Conservation (phyloP, 441 rosid genomes). For the Croton setiger region DNA sequence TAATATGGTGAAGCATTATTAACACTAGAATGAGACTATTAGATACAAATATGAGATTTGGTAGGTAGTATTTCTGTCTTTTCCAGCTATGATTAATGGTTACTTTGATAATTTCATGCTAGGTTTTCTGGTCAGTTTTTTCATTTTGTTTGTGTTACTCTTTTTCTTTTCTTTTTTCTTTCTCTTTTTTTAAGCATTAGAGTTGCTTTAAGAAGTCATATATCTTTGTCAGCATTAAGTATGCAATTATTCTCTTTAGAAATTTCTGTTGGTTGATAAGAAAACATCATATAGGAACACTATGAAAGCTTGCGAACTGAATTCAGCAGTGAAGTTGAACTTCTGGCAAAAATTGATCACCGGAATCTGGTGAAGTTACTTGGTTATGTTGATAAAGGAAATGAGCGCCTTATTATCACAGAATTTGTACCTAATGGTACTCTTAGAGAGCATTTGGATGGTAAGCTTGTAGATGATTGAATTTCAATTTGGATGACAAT, state of each 20-base stretch:
- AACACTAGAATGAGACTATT: too few species aligned
- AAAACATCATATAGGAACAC: slow-evolving; percentile 49
- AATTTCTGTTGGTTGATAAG: slow-evolving; percentile 20
- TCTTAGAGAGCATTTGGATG: slow-evolving; percentile 94
- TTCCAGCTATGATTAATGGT: too few species aligned
- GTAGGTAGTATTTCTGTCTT: too few species aligned
- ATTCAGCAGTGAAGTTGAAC: slow-evolving; percentile 92
- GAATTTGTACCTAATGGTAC: slow-evolving; percentile 91
- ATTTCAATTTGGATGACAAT: slow-evolving; percentile 12
- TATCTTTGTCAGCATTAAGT: slow-evolving; percentile 6
- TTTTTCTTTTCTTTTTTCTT: too few species aligned
- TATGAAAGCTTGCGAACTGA: slow-evolving; percentile 64
- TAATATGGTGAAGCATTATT: too few species aligned
- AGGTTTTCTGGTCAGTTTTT: neutral
- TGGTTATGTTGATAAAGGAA: slow-evolving; percentile 78
- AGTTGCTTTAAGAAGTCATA: neutral
- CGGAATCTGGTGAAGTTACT: slow-evolving; percentile 83
- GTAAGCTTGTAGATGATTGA: slow-evolving; percentile 39
- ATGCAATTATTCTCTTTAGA: slow-evolving; percentile 14
- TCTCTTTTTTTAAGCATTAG: neutral
- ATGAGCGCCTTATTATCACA: slow-evolving; percentile 87
- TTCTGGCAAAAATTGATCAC: slow-evolving; percentile 87
- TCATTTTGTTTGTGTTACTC: neutral
- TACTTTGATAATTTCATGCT: too few species aligned
- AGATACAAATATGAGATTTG: too few species aligned